Evolutionary conservation across 148 eudicot genomes (phyloP).

Genomic region (Rhododendron simsii): DNA sequence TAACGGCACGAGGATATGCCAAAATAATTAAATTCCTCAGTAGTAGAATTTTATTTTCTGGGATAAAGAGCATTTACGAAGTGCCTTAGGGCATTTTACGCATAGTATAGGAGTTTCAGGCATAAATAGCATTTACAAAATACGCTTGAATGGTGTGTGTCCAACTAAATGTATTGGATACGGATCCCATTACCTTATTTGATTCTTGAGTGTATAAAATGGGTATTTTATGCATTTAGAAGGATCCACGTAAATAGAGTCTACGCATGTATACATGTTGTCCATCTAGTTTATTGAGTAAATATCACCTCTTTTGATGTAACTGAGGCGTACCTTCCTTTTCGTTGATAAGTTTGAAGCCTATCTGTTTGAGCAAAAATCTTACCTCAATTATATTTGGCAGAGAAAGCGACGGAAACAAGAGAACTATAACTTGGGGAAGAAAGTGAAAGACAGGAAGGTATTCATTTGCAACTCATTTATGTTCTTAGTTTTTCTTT

Average conservation of each 20-base stretch:
- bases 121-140: not conserved
- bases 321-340: not conserved
- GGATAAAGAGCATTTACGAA: not conserved
- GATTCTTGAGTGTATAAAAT: not conserved
- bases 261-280: not conserved
- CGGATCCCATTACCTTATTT: not conserved
- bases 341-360: not conserved
- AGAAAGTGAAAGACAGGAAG: slow-evolving; percentile 40
- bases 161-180: not conserved
- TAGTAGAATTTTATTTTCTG: not conserved
- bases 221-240: not conserved
- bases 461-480: slow-evolving; percentile 16
- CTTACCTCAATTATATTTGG: slow-evolving; percentile 4
- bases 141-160: not conserved
- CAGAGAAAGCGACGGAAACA: slow-evolving; percentile 53
- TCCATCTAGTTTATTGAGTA: not conserved
- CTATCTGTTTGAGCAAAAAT: not conserved
- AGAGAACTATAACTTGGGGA: slow-evolving; percentile 32
- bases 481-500: not conserved
- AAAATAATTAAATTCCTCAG: not conserved
- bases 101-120: not conserved
- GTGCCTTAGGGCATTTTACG: not conserved
- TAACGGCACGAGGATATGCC: not conserved
- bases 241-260: not conserved
- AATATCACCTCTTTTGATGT: not conserved